Conservation (phyloP, 208 protist species). For the Trichomonas gallinae region DNA sequence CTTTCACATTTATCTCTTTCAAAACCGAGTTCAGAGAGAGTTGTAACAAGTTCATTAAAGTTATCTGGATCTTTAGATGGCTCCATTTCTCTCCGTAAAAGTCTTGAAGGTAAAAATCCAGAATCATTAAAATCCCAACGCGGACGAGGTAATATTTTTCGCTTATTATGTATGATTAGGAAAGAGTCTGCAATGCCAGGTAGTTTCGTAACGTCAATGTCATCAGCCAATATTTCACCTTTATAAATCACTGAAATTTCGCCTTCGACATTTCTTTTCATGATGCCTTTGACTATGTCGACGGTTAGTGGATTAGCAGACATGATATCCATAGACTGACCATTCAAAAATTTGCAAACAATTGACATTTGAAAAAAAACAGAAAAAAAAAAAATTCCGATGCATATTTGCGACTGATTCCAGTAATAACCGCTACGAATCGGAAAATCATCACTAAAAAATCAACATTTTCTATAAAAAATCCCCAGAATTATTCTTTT, state of each 20-base stretch:
- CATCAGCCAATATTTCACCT: background rate
- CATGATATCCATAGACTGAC: too few relatives aligned
- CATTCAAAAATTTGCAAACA: too few relatives aligned
- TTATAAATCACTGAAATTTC: background rate
- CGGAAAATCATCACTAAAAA: too few relatives aligned
- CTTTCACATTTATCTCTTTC: background rate
- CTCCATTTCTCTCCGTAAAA: background rate
- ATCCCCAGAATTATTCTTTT: too few relatives aligned
- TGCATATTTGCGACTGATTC: too few relatives aligned
- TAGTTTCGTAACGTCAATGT: background rate
- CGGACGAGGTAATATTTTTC: background rate
- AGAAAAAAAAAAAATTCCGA: too few relatives aligned
- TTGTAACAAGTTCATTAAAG: background rate
- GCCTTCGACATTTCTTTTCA: background rate
- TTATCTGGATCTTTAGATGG: background rate
- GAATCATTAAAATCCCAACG: background rate
- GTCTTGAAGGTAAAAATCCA: background rate
- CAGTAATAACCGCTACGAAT: too few relatives aligned
- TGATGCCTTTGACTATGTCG: too few relatives aligned
- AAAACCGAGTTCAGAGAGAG: background rate
- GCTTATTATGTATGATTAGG: background rate
- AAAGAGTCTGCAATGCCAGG: background rate
- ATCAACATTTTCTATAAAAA: too few relatives aligned
- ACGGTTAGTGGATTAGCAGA: too few relatives aligned
- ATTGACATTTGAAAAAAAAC: too few relatives aligned